A percentile compares a stretch with the other conserved stretches of the same genome.
These are phyloP conservation scores for Thamnidium elegans DNA, from an alignment of 192 early-diverging fungal species.

Conservation along the genomic window DNA sequence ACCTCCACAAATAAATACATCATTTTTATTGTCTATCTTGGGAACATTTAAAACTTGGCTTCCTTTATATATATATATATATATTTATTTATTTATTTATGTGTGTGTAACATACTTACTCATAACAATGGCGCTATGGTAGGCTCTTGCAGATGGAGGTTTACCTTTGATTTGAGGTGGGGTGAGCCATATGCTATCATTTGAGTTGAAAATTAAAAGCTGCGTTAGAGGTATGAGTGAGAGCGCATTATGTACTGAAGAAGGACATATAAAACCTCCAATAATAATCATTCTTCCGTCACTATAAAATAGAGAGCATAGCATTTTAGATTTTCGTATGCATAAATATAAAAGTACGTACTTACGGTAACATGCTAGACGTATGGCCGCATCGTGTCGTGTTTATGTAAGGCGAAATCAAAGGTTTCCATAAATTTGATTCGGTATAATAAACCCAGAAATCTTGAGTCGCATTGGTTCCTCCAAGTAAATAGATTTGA, in stretches of 20 bases:
- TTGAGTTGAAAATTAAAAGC: not conserved
- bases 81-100: not conserved
- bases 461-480: not conserved
- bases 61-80: not conserved
- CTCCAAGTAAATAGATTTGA: not conserved
- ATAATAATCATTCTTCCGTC: not conserved
- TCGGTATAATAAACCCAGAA: not conserved
- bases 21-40: not conserved
- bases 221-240: not conserved
- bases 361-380: no score
- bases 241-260: no score
- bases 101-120: not conserved
- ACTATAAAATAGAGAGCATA: not conserved
- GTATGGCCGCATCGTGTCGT: no score
- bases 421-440: not conserved
- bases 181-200: not conserved
- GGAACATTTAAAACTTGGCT: not conserved
- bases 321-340: not conserved
- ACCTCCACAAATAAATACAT: slow-evolving; percentile 9
- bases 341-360: not conserved
- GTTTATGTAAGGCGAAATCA: no score
- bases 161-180: slow-evolving; percentile 4
- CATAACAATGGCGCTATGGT: slow-evolving; percentile 9
- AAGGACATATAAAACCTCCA: not conserved
- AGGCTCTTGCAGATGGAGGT: not conserved